Evolutionary conservation across 768 basidiomycete genomes (phyloP), one percentile per base, ranked within the genome.

Genomic region (Rhizopogon vulgaris): DNA sequence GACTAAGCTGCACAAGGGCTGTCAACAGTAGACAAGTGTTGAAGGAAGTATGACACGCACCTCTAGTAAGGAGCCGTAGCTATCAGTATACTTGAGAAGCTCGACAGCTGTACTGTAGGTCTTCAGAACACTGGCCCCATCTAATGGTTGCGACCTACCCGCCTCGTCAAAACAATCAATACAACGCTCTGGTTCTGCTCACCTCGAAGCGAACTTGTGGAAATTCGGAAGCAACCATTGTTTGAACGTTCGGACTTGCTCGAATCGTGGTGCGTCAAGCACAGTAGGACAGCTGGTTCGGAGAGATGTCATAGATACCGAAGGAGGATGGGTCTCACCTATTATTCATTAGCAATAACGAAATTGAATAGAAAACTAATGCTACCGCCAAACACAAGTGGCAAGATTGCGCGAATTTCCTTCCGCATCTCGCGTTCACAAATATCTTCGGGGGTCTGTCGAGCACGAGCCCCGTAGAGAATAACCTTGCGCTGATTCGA

Each of bases 141-240:
- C 68, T 18, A 54, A 59, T 12, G 60, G 59, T 28, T 69, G 71
- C 8, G 58, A 63, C 17, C 68, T 68, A 36, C 6, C 52, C 57
- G 40, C 49, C 24, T 7, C 37, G 55, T 54, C 43, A 47, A 22
- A 7, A 0, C 3, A 7, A 10, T 6, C 28, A 7, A 32, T 12
- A 3, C 6, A 6, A 39, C 42, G 28, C 4, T 15, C 8, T 34
- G 9, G 30, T 27, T 6, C 0, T 15, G 37, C 7, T 5, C 58
- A 87, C 87, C 68, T 73, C 8, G 69, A 53, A 11, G 85, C 68
- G 51, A 74, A 69, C 55, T 78, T 82, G 56, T 77, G 77, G 38
- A 87, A 73, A 24, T 82, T 71, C 3, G 89, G 90, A n/a, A 88
- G 63, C 30, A 92, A 71, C 90, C 90, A 92, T 43, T 81, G 78